Evolutionary conservation across 75 land plant genomes (phyloP).

Genomic region (Picea sitchensis): DNA sequence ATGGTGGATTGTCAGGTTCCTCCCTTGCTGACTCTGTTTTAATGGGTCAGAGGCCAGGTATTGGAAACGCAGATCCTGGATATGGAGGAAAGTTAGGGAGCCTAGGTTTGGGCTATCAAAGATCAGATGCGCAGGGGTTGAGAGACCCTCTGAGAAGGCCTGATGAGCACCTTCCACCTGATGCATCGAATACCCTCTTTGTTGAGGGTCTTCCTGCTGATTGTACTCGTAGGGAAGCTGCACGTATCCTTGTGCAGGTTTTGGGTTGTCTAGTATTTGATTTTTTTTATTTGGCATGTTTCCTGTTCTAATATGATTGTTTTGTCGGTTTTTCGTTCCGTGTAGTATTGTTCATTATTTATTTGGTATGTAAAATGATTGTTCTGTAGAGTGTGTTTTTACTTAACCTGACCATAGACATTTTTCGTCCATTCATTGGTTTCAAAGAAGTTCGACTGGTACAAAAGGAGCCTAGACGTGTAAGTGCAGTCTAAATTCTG

Average conservation of each 20-base stretch:
- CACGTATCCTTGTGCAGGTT: constrained; percentile 53
- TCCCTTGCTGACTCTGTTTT: background rate
- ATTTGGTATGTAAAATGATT: too few species aligned
- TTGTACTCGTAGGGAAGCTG: constrained; percentile 76
- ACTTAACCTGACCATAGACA: constrained; percentile 43
- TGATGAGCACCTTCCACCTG: constrained; percentile 65
- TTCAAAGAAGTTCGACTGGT: constrained; percentile 95
- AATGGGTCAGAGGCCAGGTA: constrained; percentile 1
- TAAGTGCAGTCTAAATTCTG: constrained; percentile 22
- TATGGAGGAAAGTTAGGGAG: background rate
- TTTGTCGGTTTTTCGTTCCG: too few species aligned
- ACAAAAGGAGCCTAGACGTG: constrained; percentile 80
- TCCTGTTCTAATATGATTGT: too few species aligned
- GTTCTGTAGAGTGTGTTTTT: background rate
- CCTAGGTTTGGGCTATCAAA: constrained; percentile 4
- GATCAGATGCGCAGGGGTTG: background rate
- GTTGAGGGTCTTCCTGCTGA: constrained; percentile 87
- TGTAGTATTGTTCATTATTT: background rate
- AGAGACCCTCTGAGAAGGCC: constrained; percentile 17
- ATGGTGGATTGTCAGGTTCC: constrained; percentile 1
- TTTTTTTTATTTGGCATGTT: too few species aligned
- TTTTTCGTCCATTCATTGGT: constrained; percentile 97
- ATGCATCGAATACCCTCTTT: constrained; percentile 78
- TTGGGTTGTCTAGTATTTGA: background rate
- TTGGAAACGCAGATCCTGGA: background rate